Conservation (phyloP, 1,139 yeast species). For the Neolecta irregularis region DNA sequence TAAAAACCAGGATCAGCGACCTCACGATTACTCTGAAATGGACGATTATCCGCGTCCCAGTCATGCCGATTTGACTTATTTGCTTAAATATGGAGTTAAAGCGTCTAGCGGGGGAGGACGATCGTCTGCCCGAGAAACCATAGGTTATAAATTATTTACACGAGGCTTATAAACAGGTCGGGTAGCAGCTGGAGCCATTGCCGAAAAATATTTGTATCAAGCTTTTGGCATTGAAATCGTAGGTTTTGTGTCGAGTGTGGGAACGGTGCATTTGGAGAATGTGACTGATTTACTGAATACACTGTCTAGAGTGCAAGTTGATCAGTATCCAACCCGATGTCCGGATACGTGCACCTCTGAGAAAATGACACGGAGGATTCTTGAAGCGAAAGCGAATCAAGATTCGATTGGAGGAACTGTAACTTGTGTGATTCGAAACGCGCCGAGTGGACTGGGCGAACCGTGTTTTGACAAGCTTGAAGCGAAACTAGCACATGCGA, state of each 20-base stretch:
- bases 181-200: slow-evolving; percentile 97
- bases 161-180: slow-evolving; percentile 30
- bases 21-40: slow-evolving; percentile 74
- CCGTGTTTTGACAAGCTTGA: slow-evolving; percentile 94
- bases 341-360: slow-evolving; percentile 63
- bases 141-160: slow-evolving; percentile 27
- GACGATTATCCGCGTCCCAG: slow-evolving; percentile 94
- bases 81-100: slow-evolving; percentile 77
- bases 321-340: slow-evolving; percentile 85
- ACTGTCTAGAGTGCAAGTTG: slow-evolving; percentile 78
- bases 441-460: slow-evolving; percentile 90
- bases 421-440: slow-evolving; percentile 87
- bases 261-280: slow-evolving; percentile 31
- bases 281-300: slow-evolving; percentile 52
- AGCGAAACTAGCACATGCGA: slow-evolving; percentile 89
- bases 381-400: slow-evolving; percentile 66
- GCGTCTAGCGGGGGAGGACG: slow-evolving; percentile 96
- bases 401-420: slow-evolving; percentile 97
- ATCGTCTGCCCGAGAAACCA: slow-evolving; percentile 92
- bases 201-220: slow-evolving; percentile 69
- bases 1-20: slow-evolving; percentile 87
- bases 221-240: slow-evolving; percentile 83
- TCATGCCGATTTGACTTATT: slow-evolving; percentile 92
- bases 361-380: slow-evolving; percentile 74
- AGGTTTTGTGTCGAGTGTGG: slow-evolving; percentile 89